Evolutionary conservation across 1,139 yeast genomes (phyloP).

Genomic region (Magnusiomyces ingens): DNA sequence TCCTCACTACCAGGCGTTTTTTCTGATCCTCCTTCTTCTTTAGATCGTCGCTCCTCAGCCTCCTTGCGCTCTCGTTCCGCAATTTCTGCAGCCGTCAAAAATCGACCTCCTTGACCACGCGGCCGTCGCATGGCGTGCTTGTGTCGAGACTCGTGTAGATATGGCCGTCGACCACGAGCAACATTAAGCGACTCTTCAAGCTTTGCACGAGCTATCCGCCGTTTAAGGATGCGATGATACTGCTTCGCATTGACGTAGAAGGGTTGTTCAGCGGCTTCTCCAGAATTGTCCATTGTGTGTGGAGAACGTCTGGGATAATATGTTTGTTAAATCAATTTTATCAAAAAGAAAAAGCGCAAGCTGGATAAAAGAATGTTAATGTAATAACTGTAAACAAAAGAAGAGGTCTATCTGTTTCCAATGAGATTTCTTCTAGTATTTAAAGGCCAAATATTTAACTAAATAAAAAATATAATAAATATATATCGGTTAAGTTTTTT

Average conservation of each 20-base stretch:
- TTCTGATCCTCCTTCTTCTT: not conserved
- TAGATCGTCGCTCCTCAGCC: constrained; percentile 21
- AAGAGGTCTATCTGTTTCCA: not conserved
- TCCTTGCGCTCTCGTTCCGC: constrained; percentile 70
- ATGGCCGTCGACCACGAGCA: constrained; percentile 88
- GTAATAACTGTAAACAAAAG: not conserved
- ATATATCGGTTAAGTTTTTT: not conserved
- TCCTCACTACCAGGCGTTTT: not conserved
- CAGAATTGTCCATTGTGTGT: constrained; percentile 16
- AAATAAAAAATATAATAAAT: not conserved
- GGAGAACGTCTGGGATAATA: not conserved
- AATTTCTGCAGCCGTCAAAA: constrained; percentile 92
- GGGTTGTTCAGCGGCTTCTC: constrained; percentile 63
- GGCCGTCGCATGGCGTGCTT: constrained; percentile 99
- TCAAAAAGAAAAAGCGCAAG: not conserved
- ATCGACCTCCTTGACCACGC: constrained; percentile 97
- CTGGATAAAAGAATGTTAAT: not conserved
- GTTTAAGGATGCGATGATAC: constrained; percentile 85
- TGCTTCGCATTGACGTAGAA: constrained; percentile 97
- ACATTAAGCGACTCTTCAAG: constrained; percentile 82
- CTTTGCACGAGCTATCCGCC: constrained; percentile 90
- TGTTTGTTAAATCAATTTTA: too few species aligned
- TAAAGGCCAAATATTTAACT: not conserved
- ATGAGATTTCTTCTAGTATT: not conserved
- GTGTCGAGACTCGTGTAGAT: constrained; percentile 93